A percentile compares a stretch with the other conserved stretches of the same genome.
Conservation (phyloP, 2,329 filamentous ascomycete species). For the Emericellopsis cladophorae region DNA sequence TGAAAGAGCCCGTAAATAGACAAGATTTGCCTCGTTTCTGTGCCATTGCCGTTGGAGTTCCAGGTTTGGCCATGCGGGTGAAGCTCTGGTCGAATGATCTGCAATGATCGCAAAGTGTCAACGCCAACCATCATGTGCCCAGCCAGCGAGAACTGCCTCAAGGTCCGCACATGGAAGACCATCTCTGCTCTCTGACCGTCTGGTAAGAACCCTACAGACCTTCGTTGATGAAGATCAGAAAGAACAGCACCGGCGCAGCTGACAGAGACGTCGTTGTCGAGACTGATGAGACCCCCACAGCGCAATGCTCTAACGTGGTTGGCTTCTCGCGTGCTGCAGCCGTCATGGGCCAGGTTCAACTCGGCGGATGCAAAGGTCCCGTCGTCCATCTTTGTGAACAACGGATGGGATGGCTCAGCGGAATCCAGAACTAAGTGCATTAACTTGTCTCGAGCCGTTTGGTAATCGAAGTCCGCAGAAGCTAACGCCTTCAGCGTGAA, state of each 20-base stretch:
- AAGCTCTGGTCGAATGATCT: conserved; percentile 71
- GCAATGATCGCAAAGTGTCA: conserved; percentile 70
- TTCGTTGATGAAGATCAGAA: conserved; percentile 56
- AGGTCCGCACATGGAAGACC: conserved; percentile 42
- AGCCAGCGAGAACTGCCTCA: conserved; percentile 65
- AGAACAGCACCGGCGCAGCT: conserved; percentile 82
- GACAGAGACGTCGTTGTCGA: conserved; percentile 63
- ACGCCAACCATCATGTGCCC: conserved; percentile 64
- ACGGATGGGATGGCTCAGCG: conserved; percentile 3
- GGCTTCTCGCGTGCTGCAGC: conserved; percentile 27
- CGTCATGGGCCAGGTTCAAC: conserved; percentile 19
- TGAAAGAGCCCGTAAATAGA: conserved; percentile 79
- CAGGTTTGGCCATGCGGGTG: conserved; percentile 74
- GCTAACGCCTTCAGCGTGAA: conserved; percentile 51
- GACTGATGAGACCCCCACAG: conserved; percentile 57
- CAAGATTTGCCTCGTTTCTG: conserved; percentile 63
- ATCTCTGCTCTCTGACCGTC: conserved; percentile 38
- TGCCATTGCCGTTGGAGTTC: conserved; percentile 30
- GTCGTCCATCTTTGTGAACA: conserved; percentile 1
- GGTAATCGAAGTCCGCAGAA: conserved; percentile 59
- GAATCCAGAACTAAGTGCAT: conserved; percentile 21
- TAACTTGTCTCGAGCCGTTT: conserved; percentile 54
- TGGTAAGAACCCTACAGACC: conserved; percentile 46
- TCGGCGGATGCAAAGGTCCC: conserved; percentile 5
- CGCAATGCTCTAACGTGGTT: conserved; percentile 51